These are phyloP conservation scores for Alloascoidea hylecoeti DNA, from an alignment of 805 yeast genomes.

Conservation along the genomic window DNA sequence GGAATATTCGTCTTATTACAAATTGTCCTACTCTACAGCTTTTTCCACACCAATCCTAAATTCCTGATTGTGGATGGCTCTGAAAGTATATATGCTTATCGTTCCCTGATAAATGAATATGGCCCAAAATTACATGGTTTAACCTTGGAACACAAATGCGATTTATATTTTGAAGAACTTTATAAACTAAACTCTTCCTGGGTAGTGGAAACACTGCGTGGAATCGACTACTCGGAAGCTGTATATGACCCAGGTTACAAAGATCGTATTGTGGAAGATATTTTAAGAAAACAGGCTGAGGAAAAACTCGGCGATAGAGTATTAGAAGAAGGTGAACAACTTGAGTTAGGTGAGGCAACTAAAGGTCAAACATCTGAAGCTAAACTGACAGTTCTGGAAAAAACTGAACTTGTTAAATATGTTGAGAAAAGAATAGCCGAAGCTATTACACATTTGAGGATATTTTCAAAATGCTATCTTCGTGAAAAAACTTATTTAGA, in stretches of 20 bases:
- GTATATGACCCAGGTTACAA: slow-evolving; percentile 13
- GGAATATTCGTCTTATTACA: not conserved
- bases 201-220: slow-evolving; percentile 9
- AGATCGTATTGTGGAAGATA: slow-evolving; percentile 7
- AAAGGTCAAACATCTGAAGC: slow-evolving; percentile 3
- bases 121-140: slow-evolving; percentile 1
- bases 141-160: slow-evolving; percentile 9
- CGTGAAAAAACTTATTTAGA: slow-evolving; percentile 9
- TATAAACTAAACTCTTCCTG: slow-evolving; percentile 11
- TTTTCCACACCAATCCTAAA: not conserved
- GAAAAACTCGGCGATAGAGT: not conserved
- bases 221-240: slow-evolving; percentile 10
- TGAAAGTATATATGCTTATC: not conserved
- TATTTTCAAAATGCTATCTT: slow-evolving; percentile 15
- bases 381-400: slow-evolving; percentile 10
- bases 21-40: not conserved
- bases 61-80: not conserved
- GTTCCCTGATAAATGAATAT: not conserved
- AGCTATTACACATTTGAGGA: slow-evolving; percentile 14
- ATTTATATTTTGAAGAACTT: slow-evolving; percentile 9
- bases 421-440: slow-evolving; percentile 13
- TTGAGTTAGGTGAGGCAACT: slow-evolving; percentile 6
- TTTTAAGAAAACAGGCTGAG: not conserved
- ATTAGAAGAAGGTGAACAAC: slow-evolving; percentile 4
- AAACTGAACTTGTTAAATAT: slow-evolving; percentile 7